Conservation (phyloP, 371 early-diverging fungal species). For the Lichtheimia hyalospora region DNA sequence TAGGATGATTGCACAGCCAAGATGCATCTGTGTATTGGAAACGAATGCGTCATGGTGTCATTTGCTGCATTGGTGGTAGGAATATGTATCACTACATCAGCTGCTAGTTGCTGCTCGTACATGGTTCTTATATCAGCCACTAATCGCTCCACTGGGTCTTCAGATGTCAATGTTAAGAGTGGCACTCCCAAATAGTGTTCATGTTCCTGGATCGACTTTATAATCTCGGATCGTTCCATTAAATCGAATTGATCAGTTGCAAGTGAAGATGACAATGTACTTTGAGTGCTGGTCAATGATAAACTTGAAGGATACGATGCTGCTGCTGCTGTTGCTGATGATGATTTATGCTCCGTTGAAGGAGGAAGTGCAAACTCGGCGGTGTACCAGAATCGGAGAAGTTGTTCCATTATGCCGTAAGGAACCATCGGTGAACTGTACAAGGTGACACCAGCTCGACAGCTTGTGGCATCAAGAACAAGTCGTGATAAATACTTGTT, state of each 20-base stretch:
- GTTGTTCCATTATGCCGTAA: slow-evolving; percentile 8
- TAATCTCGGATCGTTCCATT: background rate
- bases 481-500: slow-evolving; percentile 22
- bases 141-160: background rate
- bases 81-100: background rate
- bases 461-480: background rate
- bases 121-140: background rate
- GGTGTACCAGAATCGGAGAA: slow-evolving; percentile 33
- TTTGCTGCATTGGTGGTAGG: background rate
- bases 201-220: slow-evolving; percentile 1
- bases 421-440: slow-evolving; percentile 16
- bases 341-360: background rate
- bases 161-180: background rate
- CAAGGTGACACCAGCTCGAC: slow-evolving; percentile 13
- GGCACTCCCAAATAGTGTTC: background rate
- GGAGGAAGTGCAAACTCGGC: slow-evolving; percentile 17
- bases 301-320: background rate
- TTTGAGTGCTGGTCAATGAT: background rate
- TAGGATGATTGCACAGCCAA: slow-evolving; percentile 46
- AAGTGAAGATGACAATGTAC: background rate
- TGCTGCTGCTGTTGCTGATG: background rate
- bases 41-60: background rate
- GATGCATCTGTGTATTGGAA: slow-evolving; percentile 35
- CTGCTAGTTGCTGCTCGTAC: background rate
- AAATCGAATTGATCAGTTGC: background rate